Percentiles rank a stretch among this genome's conserved stretches.
Evolutionary conservation across 2,329 filamentous ascomycete genomes (phyloP).

Genomic region (Pseudogymnoascus sp.): DNA sequence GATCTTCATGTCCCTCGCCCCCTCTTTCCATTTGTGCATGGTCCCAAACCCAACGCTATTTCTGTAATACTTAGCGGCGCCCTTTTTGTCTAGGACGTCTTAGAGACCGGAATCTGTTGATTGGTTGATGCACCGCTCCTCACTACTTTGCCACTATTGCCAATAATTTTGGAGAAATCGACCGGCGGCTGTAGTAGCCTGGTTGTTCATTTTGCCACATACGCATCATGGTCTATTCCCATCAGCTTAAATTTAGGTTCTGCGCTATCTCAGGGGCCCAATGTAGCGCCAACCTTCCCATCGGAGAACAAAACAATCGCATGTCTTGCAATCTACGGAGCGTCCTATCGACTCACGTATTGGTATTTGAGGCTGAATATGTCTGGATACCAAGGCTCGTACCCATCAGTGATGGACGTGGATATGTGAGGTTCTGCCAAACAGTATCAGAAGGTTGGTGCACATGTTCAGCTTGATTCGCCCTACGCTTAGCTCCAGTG

Average conservation of each 20-base stretch:
- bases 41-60: conserved; percentile 70
- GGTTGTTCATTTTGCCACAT: background rate
- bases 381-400: background rate
- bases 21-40: conserved; percentile 60
- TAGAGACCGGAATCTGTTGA: conserved; percentile 42
- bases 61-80: conserved; percentile 75
- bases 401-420: background rate
- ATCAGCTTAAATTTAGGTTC: background rate
- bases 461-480: background rate
- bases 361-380: background rate
- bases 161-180: conserved; percentile 12
- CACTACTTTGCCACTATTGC: conserved; percentile 51
- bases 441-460: background rate
- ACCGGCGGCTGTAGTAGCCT: background rate
- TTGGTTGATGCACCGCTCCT: conserved; percentile 52
- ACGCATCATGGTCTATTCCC: background rate
- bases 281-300: background rate
- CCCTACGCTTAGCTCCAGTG: background rate
- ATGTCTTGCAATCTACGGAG: background rate
- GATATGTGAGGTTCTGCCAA: background rate
- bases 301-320: background rate
- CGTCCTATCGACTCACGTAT: background rate
- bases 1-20: conserved; percentile 35
- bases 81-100: conserved; percentile 61
- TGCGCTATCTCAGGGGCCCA: background rate